Evolutionary conservation across 768 basidiomycete genomes (phyloP), one percentile per base, ranked within the genome.

Genomic region (Melanogaster broomeanus): DNA sequence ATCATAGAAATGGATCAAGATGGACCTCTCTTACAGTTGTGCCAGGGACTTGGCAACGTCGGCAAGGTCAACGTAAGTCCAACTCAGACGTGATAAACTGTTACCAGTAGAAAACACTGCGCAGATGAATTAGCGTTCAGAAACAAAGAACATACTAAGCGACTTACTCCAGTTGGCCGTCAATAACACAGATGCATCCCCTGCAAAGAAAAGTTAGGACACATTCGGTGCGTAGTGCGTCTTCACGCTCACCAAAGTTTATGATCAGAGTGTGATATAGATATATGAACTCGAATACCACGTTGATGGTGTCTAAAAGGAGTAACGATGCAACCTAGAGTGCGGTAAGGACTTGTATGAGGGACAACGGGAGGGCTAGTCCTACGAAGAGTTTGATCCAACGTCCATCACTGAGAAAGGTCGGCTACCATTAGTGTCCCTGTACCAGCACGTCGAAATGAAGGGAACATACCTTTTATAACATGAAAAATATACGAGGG

Each of bases 41-140:
- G 24, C 41, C 58, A 42, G 60, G 58, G 22, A 55, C 59, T 66
- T 48, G 8, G 38, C 18, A 31, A 9, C 13, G 19, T 35, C 41
- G 31, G 38, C n/a, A 6, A 7, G 18, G 22, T 61, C 43, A 58
- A 16, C 13, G 21, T 4, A n/a, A 45, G 21, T 19, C 8, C 25
- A 27, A 27, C 10, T 30, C 1, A n/a, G 13, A 53, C 21, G n/a
- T 27, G 30, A 54, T 4, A 28, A 45, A 22, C 25, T 24, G 25
- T 53, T 59, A 64, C 64, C 33, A 22, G 65, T 66, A 27, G 69
- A 67, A 50, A 70, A 68, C 16, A 67, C 65, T 66, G 33, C 25
- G 16, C 15, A 24, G 13, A n/a, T 27, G 18, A 28, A 38, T 59
- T 19, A 48, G 39, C 28, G 25, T 19, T 6, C 8, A 16, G 30